Percentiles rank a stretch among this genome's conserved stretches.
phyloP scores from a whole-genome alignment of 139 green algal genomes.

The Tetraselmis chui region DNA sequence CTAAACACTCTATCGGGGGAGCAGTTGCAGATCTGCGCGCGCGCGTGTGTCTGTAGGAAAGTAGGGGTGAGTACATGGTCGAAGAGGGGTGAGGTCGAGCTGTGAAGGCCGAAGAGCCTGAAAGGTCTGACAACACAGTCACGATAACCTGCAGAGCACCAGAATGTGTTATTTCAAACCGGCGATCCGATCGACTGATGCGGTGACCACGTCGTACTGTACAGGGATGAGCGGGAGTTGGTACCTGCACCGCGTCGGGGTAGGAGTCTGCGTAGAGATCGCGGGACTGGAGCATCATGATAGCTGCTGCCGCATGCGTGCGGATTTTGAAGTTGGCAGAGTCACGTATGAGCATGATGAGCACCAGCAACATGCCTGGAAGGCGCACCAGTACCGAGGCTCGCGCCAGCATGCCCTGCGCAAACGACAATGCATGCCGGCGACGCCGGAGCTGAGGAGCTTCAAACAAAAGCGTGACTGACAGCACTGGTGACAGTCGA shows the following conservation, averaged over 20 bases:
- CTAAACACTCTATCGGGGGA: no score
- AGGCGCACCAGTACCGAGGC: not conserved
- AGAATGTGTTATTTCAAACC: no score
- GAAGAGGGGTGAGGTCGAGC: not conserved
- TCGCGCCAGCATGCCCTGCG: not conserved
- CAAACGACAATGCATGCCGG: no score
- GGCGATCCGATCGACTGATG: no score
- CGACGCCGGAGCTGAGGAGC: no score
- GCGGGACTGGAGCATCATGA: conserved; percentile 26
- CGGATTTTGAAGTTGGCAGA: conserved; percentile 62
- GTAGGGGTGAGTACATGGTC: not conserved
- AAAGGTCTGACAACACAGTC: not conserved
- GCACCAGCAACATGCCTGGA: conserved; percentile 31
- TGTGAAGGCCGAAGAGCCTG: not conserved
- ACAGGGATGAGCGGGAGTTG: not conserved
- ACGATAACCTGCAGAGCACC: no score
- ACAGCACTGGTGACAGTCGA: not conserved
- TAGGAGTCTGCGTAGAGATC: conserved; percentile 30
- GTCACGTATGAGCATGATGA: conserved; percentile 53
- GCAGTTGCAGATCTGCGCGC: no score
- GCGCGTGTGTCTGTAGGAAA: no score
- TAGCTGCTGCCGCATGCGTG: conserved; percentile 45
- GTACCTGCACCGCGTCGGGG: conserved; percentile 33
- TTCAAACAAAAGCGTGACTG: not conserved
- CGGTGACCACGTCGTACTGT: not conserved